Conservation (phyloP, 768 basidiomycete species). For the Mycena rosella region DNA sequence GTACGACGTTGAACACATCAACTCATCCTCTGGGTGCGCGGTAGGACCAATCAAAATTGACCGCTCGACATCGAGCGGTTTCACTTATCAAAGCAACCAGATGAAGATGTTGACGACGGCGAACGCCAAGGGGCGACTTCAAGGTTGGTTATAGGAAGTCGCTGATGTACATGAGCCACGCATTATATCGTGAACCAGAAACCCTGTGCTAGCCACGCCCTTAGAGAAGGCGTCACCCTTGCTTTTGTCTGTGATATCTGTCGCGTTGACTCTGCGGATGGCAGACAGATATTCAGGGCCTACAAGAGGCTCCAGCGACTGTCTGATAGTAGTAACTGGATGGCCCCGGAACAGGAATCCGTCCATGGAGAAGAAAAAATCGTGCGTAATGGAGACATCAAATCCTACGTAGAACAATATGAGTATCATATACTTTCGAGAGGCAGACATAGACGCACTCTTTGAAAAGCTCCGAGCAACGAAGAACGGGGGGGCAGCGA, state of each 20-base stretch:
- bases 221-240: slow-evolving; percentile 53
- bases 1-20: too few relatives aligned
- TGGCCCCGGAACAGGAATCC: too few relatives aligned
- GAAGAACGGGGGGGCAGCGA: too few relatives aligned
- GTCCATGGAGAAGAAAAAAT: too few relatives aligned
- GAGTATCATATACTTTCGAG: too few relatives aligned
- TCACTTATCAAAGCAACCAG: slow-evolving; percentile 52
- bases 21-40: background rate
- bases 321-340: slow-evolving; percentile 15
- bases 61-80: slow-evolving; percentile 47
- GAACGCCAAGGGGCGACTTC: slow-evolving; percentile 53
- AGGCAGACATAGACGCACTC: too few relatives aligned
- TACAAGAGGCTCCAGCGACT: background rate
- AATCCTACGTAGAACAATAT: too few relatives aligned
- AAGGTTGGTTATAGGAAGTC: slow-evolving; percentile 50
- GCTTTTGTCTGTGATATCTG: slow-evolving; percentile 41
- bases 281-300: too few relatives aligned
- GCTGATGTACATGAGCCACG: slow-evolving; percentile 39
- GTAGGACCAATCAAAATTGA: slow-evolving; percentile 32
- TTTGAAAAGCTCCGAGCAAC: too few relatives aligned
- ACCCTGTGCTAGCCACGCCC: slow-evolving; percentile 48
- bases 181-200: slow-evolving; percentile 51
- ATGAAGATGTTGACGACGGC: slow-evolving; percentile 46
- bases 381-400: too few relatives aligned
- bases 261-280: background rate